These are phyloP conservation scores for Cicer judaicum DNA, from an alignment of 306 rosid species.

Conservation along the genomic window DNA sequence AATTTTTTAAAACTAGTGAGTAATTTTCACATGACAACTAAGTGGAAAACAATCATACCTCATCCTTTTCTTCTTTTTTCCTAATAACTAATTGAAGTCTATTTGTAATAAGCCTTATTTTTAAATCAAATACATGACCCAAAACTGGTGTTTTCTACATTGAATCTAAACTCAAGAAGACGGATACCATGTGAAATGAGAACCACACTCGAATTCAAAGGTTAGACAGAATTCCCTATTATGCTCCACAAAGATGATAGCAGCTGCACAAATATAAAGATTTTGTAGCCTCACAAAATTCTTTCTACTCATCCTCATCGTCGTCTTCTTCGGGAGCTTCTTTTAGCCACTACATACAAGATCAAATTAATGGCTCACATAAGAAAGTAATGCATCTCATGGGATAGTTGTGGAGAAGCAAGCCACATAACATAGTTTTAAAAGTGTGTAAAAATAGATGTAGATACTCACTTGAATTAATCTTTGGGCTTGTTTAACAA, in stretches of 20 bases:
- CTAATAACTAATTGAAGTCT: background rate
- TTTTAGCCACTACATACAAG: conserved; percentile 73
- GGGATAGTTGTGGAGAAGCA: conserved; percentile 2
- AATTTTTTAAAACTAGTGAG: too few relatives aligned
- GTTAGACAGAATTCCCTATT: conserved; percentile 24
- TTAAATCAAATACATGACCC: background rate
- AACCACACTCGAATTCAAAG: conserved; percentile 18
- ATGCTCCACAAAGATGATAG: conserved; percentile 27
- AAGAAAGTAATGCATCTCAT: conserved; percentile 25
- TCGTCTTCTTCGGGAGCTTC: conserved; percentile 90
- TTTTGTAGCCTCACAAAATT: conserved; percentile 13
- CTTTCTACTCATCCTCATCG: conserved; percentile 52
- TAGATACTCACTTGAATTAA: conserved; percentile 69
- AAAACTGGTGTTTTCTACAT: background rate
- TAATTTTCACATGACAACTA: too few relatives aligned
- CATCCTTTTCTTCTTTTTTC: background rate
- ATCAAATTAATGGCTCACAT: background rate
- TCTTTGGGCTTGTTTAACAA: conserved; percentile 71
- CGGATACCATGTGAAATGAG: conserved; percentile 12
- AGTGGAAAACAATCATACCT: background rate
- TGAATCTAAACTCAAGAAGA: background rate
- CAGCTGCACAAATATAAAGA: background rate
- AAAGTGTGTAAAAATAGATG: background rate
- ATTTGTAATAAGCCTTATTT: background rate
- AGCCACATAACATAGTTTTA: conserved; percentile 10